A percentile compares a stretch with the other conserved stretches of the same genome.
These are phyloP conservation scores for Solanum clarkiae DNA, from an alignment of 257 asterid species.

Conservation along the genomic window DNA sequence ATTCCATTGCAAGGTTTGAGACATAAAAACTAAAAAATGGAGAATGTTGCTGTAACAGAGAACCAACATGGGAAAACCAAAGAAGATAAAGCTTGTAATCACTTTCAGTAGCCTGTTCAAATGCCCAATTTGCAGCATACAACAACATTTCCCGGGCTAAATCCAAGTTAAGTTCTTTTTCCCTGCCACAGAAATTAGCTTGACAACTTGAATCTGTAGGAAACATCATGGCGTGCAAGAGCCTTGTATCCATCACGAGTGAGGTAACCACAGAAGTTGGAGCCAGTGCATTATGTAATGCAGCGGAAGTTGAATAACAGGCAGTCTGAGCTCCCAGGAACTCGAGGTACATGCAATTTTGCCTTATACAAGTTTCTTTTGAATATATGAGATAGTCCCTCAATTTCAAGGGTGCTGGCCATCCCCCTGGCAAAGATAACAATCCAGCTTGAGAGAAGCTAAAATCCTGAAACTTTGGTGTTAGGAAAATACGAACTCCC, in stretches of 20 bases:
- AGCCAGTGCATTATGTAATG: slow-evolving; percentile 15
- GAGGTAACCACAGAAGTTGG: slow-evolving; percentile 19
- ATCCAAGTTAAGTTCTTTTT: slow-evolving; percentile 21
- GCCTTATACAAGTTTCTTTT: slow-evolving; percentile 53
- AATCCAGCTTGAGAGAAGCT: slow-evolving; percentile 32
- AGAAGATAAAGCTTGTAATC: slow-evolving; percentile 55
- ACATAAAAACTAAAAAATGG: slow-evolving; percentile 36
- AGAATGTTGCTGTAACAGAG: slow-evolving; percentile 36
- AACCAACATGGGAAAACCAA: slow-evolving; percentile 69
- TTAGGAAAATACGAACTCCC: slow-evolving; percentile 27
- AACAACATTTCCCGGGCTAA: slow-evolving; percentile 37
- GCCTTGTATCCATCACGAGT: slow-evolving; percentile 37
- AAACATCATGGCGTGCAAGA: slow-evolving; percentile 28
- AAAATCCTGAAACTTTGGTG: slow-evolving; percentile 21
- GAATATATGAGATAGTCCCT: slow-evolving; percentile 56
- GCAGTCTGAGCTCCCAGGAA: slow-evolving; percentile 54
- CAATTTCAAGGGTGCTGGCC: slow-evolving; percentile 76
- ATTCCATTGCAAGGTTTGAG: slow-evolving; percentile 33
- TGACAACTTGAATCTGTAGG: slow-evolving; percentile 20
- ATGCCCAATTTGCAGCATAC: slow-evolving; percentile 85
- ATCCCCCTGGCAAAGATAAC: slow-evolving; percentile 70
- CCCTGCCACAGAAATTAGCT: slow-evolving; percentile 8
- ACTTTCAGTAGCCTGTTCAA: slow-evolving; percentile 72
- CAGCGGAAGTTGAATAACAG: slow-evolving; percentile 12
- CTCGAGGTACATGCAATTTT: slow-evolving; percentile 61